Base-by-base conservation (phyloP, 805 yeast genomes). In the Wickerhamiella vanderwaltii region DNA sequence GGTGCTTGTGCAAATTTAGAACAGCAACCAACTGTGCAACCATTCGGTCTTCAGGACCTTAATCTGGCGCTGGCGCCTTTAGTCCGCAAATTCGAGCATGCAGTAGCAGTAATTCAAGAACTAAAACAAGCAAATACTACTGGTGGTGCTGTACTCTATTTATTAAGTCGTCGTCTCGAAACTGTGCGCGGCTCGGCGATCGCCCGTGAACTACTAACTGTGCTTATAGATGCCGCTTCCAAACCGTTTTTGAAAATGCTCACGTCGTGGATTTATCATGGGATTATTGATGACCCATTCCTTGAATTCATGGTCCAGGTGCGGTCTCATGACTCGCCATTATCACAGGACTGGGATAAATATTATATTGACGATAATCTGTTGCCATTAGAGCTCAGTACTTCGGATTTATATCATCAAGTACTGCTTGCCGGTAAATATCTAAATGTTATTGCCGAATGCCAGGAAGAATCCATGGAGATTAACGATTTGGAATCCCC, bases 361-460 rank as follows among this genome's bases (percentile, higher is more conserved):
- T 91, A 73, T 56, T 70, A 81, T 5, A 67, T 86, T 13, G 71
- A 71, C 37, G 93, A 83, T 52, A 93, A 88, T 0, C 32, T 18
- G 5, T 53, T 86, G 28, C 75, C 88, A 4, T 68, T 70, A 42
- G 85, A 78, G 48, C 73, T 88, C 45, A 60, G 65, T 5, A 60
- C 66, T 29, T 64, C 63, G 19, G 71, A 67, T 2, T 55, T 76
- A 5, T 80, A 80, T 49, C 67, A 69, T 37, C 79, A 79, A 57
- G 68, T 88, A 0, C 62, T 88, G 18, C 64, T 76, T 39, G 83
- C 95, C 0, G 99, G 99, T 1, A 87, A 85, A 59, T 78, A 78
- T 51, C 62, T 86, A 43, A 82, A 84, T 52, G 77, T 88, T 2
- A 66, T 81, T 33, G 69, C 73, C 43, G 75, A 69, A 43, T 76